A percentile compares a stretch with the other conserved stretches of the same genome.
phyloP scores from a whole-genome alignment of 805 yeast genomes.

The Teunomyces panamensis region DNA sequence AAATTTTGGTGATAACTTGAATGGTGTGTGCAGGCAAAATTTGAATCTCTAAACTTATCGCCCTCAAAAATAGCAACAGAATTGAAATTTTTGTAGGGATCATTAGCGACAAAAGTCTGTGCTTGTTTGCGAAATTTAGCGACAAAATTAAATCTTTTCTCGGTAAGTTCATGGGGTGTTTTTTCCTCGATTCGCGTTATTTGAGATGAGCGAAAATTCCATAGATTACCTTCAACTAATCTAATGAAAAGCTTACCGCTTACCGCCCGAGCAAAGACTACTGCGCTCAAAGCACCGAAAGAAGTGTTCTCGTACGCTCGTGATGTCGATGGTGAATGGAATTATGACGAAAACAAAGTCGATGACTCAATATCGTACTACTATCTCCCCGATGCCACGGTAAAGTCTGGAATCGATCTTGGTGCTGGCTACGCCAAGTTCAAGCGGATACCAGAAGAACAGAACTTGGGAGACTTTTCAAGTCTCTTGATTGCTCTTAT shows the following conservation, averaged over 20 bases:
- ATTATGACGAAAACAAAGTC: slow-evolving; percentile 37
- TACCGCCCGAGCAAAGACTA: slow-evolving; percentile 52
- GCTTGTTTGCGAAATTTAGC: neutral
- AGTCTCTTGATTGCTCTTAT: slow-evolving; percentile 57
- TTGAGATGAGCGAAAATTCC: slow-evolving; percentile 3
- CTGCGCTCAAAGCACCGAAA: slow-evolving; percentile 81
- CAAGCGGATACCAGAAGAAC: slow-evolving; percentile 51
- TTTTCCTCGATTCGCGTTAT: neutral
- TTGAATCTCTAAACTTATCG: too few relatives aligned
- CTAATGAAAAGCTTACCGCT: slow-evolving; percentile 28
- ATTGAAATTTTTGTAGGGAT: neutral
- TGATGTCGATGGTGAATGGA: slow-evolving; percentile 46
- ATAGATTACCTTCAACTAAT: neutral
- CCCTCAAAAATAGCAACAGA: too few relatives aligned
- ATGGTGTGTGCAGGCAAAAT: neutral
- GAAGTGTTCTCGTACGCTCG: slow-evolving; percentile 72
- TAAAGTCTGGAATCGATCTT: slow-evolving; percentile 62
- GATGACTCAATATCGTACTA: slow-evolving; percentile 61
- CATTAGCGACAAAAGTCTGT: neutral
- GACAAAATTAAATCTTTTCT: neutral
- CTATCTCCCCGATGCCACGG: slow-evolving; percentile 72
- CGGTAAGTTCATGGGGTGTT: neutral
- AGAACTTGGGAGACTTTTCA: slow-evolving; percentile 53
- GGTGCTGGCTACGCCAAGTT: slow-evolving; percentile 62
- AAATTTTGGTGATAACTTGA: neutral